Conservation (phyloP, 2,329 filamentous ascomycete species). For the Colletotrichum tabaci region DNA sequence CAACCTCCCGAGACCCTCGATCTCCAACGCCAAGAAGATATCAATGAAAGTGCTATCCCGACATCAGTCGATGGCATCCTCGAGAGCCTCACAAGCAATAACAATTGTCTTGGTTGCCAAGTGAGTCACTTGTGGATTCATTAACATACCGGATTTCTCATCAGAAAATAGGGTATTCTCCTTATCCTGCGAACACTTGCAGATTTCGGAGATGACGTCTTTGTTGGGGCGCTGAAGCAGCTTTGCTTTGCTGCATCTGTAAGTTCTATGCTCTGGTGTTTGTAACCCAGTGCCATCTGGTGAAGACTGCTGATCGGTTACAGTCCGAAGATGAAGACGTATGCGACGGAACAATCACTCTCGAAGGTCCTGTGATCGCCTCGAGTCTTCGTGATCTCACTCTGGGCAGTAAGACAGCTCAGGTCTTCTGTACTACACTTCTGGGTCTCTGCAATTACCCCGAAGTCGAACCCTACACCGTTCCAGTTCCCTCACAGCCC, state of each 20-base stretch:
- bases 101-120: neutral
- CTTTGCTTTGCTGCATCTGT: constrained; percentile 1
- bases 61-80: too few species aligned
- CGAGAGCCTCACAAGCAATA: constrained; percentile 44
- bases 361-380: constrained; percentile 69
- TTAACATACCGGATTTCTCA: neutral
- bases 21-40: too few species aligned
- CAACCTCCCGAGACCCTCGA: too few species aligned
- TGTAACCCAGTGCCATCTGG: constrained; percentile 41
- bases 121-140: neutral
- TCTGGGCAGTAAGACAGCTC: constrained; percentile 64
- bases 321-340: constrained; percentile 69
- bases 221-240: neutral
- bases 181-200: constrained; percentile 5
- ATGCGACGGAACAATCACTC: constrained; percentile 65
- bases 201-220: neutral
- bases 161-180: neutral
- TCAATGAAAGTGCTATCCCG: too few species aligned
- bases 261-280: neutral
- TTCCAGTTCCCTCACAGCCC: constrained; percentile 48
- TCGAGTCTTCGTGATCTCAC: constrained; percentile 62
- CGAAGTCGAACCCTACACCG: constrained; percentile 56
- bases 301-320: constrained; percentile 47
- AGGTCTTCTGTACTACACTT: constrained; percentile 67
- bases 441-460: constrained; percentile 69